Percentiles rank a stretch among this genome's conserved stretches.
phyloP scores from a whole-genome alignment of 2,329 filamentous ascomycete genomes.

The Colletotrichum higginsianum region DNA sequence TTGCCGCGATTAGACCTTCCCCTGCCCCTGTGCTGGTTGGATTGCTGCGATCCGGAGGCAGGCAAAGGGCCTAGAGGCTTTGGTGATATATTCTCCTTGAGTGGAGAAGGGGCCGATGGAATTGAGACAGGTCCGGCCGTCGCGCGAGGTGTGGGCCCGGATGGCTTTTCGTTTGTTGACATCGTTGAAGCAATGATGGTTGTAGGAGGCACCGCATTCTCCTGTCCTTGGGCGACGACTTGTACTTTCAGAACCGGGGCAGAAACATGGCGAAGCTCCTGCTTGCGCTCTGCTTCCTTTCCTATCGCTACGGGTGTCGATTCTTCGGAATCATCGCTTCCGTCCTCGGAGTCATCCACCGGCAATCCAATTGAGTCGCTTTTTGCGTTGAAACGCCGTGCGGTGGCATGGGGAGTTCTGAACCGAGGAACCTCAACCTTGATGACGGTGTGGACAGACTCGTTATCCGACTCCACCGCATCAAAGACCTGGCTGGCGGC shows the following conservation, averaged over 20 bases:
- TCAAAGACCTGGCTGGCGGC: neutral
- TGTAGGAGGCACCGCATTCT: neutral
- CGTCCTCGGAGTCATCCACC: neutral
- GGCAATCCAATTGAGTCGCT: constrained; percentile 29
- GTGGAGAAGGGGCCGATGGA: neutral
- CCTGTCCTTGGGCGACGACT: neutral
- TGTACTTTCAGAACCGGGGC: constrained; percentile 20
- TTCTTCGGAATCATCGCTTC: neutral
- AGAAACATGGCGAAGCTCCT: constrained; percentile 26
- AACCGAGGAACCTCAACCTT: constrained; percentile 28
- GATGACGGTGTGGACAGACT: constrained; percentile 31
- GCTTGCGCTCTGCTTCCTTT: neutral
- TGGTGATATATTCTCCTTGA: neutral
- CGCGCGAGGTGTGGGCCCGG: neutral
- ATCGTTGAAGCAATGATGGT: constrained; percentile 1
- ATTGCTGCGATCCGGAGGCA: constrained; percentile 1
- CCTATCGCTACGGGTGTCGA: neutral
- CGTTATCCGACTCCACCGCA: constrained; percentile 19
- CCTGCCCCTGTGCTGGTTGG: constrained; percentile 7
- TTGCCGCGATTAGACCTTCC: constrained; percentile 18
- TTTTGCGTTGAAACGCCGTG: constrained; percentile 33
- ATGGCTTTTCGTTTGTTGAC: neutral
- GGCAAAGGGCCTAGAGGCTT: neutral
- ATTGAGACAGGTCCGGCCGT: neutral
- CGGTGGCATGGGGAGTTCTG: constrained; percentile 13